Evolutionary conservation across 2,329 filamentous ascomycete genomes (phyloP), one percentile per base, ranked within the genome.

Genomic region (Fusarium nygamai): DNA sequence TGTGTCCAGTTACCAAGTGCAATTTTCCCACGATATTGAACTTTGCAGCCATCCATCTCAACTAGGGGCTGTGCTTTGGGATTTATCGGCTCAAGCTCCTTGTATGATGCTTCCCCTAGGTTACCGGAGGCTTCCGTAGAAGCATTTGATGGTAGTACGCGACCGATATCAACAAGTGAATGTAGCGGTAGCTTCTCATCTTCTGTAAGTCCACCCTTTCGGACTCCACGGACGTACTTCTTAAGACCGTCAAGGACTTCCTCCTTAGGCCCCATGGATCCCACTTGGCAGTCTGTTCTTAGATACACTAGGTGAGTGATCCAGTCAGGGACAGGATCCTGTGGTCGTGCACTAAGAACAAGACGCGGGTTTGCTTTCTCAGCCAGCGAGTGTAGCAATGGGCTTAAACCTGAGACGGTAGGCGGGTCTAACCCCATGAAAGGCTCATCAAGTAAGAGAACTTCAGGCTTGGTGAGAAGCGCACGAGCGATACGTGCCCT

Each of bases 341-440:
- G 96, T 8, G 95, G 94, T 41, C 95, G 88, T 19, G 96, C 87
- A 48, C 92, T 92, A 43, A 98, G 83, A 5, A 98, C 86, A 31
- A 98, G 85, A 38, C 94, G 88, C 1, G 95, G 95, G 12, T 86
- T 87, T 20, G 89, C 89, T 56, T 87, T 88, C 67, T 89, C 86
- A 0, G 94, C 93, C 64, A 98, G 84, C 1, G 87, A 86, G 72
- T 90, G 85, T 29, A 98, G 85, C 53, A 98, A 85, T 1, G 88
- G 87, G 46, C 93, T 96, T 75, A 98, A 84, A 4, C 89, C 89
- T 19, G 88, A 86, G 19, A 94, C 89, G 0, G 95, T 97, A 11
- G 92, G 92, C 20, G 96, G 96, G 82, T 98, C 96, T 22, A 99
- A 86, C 0, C 96, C 96, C 93, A 98, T 97, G 80, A 98, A 98